Percentiles rank a stretch among this genome's conserved stretches.
phyloP scores from a whole-genome alignment of 2,329 filamentous ascomycete species.

The Colletotrichum sp. region DNA sequence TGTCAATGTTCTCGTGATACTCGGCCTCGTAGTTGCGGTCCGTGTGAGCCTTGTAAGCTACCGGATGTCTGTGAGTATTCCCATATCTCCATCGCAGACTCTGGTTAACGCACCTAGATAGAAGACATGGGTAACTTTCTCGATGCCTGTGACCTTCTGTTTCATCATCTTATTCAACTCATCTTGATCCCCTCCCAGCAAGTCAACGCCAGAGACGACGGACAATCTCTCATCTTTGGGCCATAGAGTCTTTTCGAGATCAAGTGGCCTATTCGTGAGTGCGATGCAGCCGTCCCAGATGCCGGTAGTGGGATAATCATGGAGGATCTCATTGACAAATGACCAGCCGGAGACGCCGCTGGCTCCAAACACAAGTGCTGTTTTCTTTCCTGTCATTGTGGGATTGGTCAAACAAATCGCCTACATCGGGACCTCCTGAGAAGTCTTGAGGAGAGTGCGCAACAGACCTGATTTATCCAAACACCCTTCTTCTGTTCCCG shows the following conservation, averaged over 20 bases:
- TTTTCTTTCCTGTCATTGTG: neutral
- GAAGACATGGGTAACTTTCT: slow-evolving; percentile 46
- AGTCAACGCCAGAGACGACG: slow-evolving; percentile 45
- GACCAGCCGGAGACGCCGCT: slow-evolving; percentile 25
- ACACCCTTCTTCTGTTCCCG: neutral
- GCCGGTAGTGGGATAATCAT: slow-evolving; percentile 23
- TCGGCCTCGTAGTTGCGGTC: slow-evolving; percentile 37
- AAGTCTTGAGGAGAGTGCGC: neutral
- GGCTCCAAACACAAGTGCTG: slow-evolving; percentile 23
- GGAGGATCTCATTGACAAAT: slow-evolving; percentile 23
- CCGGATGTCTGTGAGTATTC: neutral
- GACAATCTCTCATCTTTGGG: slow-evolving; percentile 41
- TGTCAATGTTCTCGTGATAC: slow-evolving; percentile 40
- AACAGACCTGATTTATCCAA: neutral
- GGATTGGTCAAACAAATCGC: neutral
- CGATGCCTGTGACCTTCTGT: slow-evolving; percentile 34
- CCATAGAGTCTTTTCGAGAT: slow-evolving; percentile 36
- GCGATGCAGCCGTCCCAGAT: slow-evolving; percentile 23
- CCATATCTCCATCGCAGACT: neutral
- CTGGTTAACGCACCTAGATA: slow-evolving; percentile 33
- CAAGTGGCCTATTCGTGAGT: slow-evolving; percentile 28
- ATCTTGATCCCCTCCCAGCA: slow-evolving; percentile 41
- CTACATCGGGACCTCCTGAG: neutral
- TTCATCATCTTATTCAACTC: slow-evolving; percentile 38
- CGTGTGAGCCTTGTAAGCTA: slow-evolving; percentile 44